A percentile compares a stretch with the other conserved stretches of the same genome.
Conservation (phyloP, 345 rosid species). For the Syzygium aqueum region DNA sequence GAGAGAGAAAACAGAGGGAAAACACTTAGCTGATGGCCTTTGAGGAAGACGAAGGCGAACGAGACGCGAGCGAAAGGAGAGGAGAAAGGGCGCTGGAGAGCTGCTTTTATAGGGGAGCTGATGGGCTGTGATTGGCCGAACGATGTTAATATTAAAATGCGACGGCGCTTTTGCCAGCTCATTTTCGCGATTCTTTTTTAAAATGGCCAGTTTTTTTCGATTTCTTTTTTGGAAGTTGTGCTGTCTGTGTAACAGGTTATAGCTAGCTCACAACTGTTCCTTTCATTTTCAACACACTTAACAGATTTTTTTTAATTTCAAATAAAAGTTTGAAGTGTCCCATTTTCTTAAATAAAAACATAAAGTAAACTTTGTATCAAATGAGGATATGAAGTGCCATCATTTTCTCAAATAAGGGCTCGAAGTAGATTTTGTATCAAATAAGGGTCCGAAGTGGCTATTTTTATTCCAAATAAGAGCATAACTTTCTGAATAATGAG, state of each 20-base stretch:
- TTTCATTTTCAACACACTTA: background rate
- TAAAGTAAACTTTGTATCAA: too few species aligned
- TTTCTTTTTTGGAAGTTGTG: background rate
- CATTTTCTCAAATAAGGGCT: too few species aligned
- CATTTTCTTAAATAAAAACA: too few species aligned
- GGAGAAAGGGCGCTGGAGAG: rapidly evolving
- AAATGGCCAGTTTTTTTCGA: too few species aligned
- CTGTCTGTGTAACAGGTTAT: background rate
- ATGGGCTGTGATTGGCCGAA: background rate
- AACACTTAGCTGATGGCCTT: background rate
- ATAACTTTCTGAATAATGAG: too few species aligned
- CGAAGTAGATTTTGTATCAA: too few species aligned
- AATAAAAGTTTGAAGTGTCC: too few species aligned
- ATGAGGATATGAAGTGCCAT: too few species aligned
- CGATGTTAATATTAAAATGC: background rate
- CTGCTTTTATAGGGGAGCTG: background rate
- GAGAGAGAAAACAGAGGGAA: background rate
- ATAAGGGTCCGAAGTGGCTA: too few species aligned
- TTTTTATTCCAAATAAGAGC: too few species aligned
- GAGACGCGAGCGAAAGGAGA: background rate
- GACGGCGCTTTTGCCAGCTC: background rate
- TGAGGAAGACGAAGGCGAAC: background rate
- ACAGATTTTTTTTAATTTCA: too few species aligned
- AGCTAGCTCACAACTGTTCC: background rate
- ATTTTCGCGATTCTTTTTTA: background rate